Evolutionary conservation across 148 eudicot genomes (phyloP).

Genomic region (Rhododendron simsii): DNA sequence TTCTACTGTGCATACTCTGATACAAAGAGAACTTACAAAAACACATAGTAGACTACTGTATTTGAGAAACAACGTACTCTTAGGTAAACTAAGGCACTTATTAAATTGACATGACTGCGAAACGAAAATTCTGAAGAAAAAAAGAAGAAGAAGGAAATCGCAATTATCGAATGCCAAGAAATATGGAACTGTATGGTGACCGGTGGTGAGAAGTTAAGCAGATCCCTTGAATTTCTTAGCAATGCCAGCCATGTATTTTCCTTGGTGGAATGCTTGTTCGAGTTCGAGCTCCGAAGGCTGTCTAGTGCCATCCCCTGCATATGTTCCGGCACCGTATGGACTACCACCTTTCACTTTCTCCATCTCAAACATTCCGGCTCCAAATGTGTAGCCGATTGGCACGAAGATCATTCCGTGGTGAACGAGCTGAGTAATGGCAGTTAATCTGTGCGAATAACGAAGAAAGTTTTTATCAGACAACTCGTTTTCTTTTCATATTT

Average conservation of each 20-base stretch:
- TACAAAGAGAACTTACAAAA: not conserved
- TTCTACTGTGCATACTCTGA: not conserved
- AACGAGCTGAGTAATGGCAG: slow-evolving; percentile 69
- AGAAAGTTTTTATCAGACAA: not conserved
- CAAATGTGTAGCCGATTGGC: slow-evolving; percentile 75
- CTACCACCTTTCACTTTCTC: slow-evolving; percentile 66
- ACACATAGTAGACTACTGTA: not conserved
- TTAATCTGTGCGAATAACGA: slow-evolving; percentile 38
- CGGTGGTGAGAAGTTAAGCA: slow-evolving; percentile 12
- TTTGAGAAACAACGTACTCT: not conserved
- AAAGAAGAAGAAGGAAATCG: not conserved
- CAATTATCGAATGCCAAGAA: not conserved
- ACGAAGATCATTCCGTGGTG: slow-evolving; percentile 85
- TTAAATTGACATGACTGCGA: not conserved
- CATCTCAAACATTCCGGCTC: slow-evolving; percentile 86
- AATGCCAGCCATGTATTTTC: slow-evolving; percentile 57
- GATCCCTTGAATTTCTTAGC: slow-evolving; percentile 63
- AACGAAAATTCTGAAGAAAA: not conserved
- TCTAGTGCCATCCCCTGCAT: slow-evolving; percentile 66
- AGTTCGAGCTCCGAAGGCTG: slow-evolving; percentile 71
- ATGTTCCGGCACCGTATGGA: slow-evolving; percentile 78
- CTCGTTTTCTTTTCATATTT: not conserved
- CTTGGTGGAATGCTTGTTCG: slow-evolving; percentile 70
- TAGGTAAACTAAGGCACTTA: not conserved
- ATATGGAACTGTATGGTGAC: not conserved